A percentile compares a stretch with the other conserved stretches of the same genome.
These are phyloP conservation scores for Erodium moschatum DNA, from an alignment of 441 rosid genomes.

Conservation along the genomic window DNA sequence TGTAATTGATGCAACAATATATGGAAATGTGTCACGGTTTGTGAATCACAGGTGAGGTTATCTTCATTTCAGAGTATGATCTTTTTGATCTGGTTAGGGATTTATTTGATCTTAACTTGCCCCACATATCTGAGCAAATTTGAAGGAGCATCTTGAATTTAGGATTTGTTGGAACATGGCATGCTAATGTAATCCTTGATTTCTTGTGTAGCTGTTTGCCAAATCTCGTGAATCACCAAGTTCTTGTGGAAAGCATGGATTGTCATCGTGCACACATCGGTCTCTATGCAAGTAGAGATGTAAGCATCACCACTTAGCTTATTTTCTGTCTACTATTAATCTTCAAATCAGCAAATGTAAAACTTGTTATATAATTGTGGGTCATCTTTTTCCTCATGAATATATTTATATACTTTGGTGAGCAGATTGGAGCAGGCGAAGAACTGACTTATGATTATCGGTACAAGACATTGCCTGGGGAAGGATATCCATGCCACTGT, in stretches of 20 bases:
- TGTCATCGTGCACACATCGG: conserved; percentile 68
- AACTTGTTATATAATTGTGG: neutral
- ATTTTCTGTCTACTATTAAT: conserved; percentile 4
- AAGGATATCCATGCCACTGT: conserved; percentile 59
- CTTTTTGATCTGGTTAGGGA: conserved; percentile 1
- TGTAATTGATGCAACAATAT: conserved; percentile 67
- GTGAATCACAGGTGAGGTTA: conserved; percentile 79
- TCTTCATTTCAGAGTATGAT: neutral
- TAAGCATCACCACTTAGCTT: conserved; percentile 31
- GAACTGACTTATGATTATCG: conserved; percentile 69
- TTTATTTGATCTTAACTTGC: conserved; percentile 4
- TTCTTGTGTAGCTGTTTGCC: conserved; percentile 58
- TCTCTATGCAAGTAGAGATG: conserved; percentile 81
- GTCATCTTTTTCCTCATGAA: neutral
- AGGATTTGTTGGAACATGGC: too few relatives aligned
- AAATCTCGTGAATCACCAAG: conserved; percentile 75
- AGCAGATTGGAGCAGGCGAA: conserved; percentile 84
- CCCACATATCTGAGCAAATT: neutral
- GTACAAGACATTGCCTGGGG: conserved; percentile 39
- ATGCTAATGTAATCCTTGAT: too few relatives aligned
- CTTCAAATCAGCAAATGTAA: neutral
- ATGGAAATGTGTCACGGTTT: conserved; percentile 83
- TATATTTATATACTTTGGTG: conserved; percentile 16
- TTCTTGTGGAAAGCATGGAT: conserved; percentile 86
- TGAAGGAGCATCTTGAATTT: neutral